Percentiles rank a stretch among this genome's conserved stretches.
Evolutionary conservation across 176 grass and related monocot genomes (phyloP).

Genomic region (Musa troglodytarum): DNA sequence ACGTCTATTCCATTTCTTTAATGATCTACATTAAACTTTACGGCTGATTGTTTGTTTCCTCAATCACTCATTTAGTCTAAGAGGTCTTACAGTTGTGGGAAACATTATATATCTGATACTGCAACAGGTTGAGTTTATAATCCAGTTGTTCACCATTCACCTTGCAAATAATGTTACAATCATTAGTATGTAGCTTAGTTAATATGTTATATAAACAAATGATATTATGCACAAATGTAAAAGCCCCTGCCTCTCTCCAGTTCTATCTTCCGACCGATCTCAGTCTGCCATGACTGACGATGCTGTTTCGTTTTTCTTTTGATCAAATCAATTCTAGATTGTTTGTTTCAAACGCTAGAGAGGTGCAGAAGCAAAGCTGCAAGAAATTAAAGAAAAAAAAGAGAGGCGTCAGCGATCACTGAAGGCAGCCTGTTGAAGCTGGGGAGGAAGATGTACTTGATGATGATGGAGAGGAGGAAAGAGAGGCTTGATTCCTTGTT

Average conservation of each 20-base stretch:
- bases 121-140: background rate
- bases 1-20: no score
- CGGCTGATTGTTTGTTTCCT: no score
- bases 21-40: no score
- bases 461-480: constrained; percentile 89
- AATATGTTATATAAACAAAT: background rate
- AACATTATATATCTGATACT: background rate
- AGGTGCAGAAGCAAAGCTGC: constrained; percentile 68
- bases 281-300: no score
- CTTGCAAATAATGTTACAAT: background rate
- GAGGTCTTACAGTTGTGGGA: no score
- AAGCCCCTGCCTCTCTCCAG: background rate
- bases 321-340: constrained; percentile 35
- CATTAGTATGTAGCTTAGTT: no score
- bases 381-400: constrained; percentile 81
- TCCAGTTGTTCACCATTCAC: background rate
- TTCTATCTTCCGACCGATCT: background rate
- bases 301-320: background rate
- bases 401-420: constrained; percentile 61
- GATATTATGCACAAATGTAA: background rate
- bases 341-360: constrained; percentile 61
- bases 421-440: constrained; percentile 51
- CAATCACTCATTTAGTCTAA: no score
- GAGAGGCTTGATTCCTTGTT: constrained; percentile 37
- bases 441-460: constrained; percentile 67